Base-by-base conservation (phyloP, 176 grass and related monocot genomes). In the Avena atlantica region DNA sequence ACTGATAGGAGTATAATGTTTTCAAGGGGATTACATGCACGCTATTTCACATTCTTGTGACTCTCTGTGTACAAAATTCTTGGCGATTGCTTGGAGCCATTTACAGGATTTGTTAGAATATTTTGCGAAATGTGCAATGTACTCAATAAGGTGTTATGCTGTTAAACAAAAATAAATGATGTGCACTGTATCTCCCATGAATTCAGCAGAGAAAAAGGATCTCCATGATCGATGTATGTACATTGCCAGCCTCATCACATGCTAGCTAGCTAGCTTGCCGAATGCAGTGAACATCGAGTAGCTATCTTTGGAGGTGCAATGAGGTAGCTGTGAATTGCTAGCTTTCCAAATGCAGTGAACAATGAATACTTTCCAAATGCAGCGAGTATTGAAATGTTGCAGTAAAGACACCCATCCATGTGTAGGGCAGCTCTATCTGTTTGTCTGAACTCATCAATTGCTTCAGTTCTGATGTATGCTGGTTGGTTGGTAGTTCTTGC, bases 31-130 rank as follows among this genome's bases (percentile, higher is more conserved):
- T 69, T 53, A 5, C 16, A 6, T 37, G 76, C 63, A 50, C 0
- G 37, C 36, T 31, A 68, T 66, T 34, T 3, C 27, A n/a, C 25
- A 77, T 79, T 91, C 25, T 16, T 1, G 15, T 57, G 50, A 79
- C 24, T 58, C 64, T 50, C 2, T n/a, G 15, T 91, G 62, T 88
- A 86, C 82, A 85, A 82, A 91, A 66, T 78, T 85, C 8, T 80
- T 84, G 81, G 45, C 53, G 9, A 83, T 49, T 48, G 48, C 64
- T 58, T 23, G 19, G 44, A 64, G 44, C 44, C 34, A 71, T 45
- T 20, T 61, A 12, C 13, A 20, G 8, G 57, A 44, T 62, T 79
- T 42, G 64, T 70, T 81, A 76, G n/a, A 84, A 67, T 84, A 87
- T 31, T 69, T 79, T 76, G 40, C 52, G 31, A 64, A 42, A 20